Evolutionary conservation across 2,329 filamentous ascomycete species (phyloP).

Genomic region (Arthrinium phaeospermum): DNA sequence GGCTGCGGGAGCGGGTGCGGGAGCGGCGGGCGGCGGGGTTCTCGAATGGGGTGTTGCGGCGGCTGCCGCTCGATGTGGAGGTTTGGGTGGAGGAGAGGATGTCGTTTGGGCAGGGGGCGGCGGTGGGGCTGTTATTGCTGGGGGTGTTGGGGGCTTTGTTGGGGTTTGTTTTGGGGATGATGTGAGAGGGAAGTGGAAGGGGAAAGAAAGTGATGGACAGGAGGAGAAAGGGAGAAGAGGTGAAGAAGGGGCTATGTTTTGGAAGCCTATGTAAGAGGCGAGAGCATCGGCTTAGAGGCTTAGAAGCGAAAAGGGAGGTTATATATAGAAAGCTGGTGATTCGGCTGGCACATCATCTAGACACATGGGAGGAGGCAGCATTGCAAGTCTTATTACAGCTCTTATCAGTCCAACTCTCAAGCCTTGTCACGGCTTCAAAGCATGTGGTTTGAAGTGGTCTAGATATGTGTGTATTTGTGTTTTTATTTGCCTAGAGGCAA

Average conservation of each 20-base stretch:
- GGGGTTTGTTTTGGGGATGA: background rate
- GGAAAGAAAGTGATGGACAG: background rate
- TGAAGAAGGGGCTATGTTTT: background rate
- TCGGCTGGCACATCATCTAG: background rate
- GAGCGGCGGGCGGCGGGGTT: conserved; percentile 20
- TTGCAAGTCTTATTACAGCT: background rate
- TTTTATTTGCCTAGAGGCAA: background rate
- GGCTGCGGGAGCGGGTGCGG: conserved; percentile 26
- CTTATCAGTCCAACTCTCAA: too few species aligned
- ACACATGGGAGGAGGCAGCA: background rate
- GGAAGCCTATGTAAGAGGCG: background rate
- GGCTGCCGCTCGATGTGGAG: conserved; percentile 4
- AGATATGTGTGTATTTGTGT: background rate
- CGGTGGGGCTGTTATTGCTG: background rate
- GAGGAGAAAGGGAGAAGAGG: background rate
- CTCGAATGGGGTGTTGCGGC: background rate
- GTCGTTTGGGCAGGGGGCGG: conserved; percentile 2
- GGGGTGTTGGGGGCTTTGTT: background rate
- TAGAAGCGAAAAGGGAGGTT: background rate
- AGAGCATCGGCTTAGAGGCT: background rate
- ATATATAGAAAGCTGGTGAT: background rate
- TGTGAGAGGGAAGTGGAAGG: background rate
- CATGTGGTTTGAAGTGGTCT: background rate
- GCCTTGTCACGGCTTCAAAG: background rate
- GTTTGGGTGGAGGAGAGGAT: background rate